Conservation (phyloP, 768 basidiomycete genomes). For the Mycena galericulata region DNA sequence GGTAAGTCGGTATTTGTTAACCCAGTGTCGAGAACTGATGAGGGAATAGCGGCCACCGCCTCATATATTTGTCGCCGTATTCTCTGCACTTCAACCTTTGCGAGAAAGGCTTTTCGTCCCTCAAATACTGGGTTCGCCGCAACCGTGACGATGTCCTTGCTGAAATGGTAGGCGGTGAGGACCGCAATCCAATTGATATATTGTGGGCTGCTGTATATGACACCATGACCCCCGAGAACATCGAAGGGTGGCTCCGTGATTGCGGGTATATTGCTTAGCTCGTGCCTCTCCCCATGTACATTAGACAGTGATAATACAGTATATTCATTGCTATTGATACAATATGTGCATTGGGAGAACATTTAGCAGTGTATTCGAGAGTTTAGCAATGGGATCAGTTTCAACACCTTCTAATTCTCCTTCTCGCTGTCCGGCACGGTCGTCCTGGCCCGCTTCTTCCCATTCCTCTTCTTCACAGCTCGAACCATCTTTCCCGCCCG, state of each 20-base stretch:
- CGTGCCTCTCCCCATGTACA: not conserved
- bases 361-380: not conserved
- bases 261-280: slow-evolving; percentile 37
- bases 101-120: slow-evolving; percentile 44
- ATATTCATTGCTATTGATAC: slow-evolving; percentile 9
- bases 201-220: slow-evolving; percentile 36
- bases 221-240: slow-evolving; percentile 34
- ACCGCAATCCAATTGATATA: slow-evolving; percentile 26
- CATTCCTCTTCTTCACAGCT: not conserved
- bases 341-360: slow-evolving; percentile 2
- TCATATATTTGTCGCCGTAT: slow-evolving; percentile 47
- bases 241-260: slow-evolving; percentile 40
- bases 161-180: slow-evolving; percentile 26
- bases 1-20: slow-evolving; percentile 3
- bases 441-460: slow-evolving; percentile 4
- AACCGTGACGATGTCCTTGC: slow-evolving; percentile 28
- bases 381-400: not conserved
- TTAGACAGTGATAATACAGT: slow-evolving; percentile 3
- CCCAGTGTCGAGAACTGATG: no score
- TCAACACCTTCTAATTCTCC: slow-evolving; percentile 4
- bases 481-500: not conserved
- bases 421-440: not conserved
- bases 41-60: slow-evolving; percentile 32
- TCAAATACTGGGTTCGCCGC: slow-evolving; percentile 39
- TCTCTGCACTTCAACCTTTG: slow-evolving; percentile 49